Evolutionary conservation across 2,329 filamentous ascomycete genomes (phyloP).

Genomic region (Paraphaeosphaeria sporulosa): DNA sequence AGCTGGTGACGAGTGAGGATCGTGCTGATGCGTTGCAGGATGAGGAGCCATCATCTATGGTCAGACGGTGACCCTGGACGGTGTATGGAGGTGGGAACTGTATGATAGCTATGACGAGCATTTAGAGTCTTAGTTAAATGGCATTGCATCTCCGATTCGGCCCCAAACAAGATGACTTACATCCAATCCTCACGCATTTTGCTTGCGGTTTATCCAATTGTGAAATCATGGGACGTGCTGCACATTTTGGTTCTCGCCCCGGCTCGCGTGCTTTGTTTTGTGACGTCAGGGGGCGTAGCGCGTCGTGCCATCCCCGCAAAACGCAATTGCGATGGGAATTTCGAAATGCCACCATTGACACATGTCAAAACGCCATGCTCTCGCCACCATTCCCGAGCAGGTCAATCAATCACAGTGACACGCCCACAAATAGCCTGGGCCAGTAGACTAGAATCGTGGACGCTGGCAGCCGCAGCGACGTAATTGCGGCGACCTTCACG

Average conservation of each 20-base stretch:
- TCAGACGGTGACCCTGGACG: too few relatives aligned
- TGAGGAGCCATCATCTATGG: too few relatives aligned
- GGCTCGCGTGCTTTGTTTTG: constrained; percentile 12
- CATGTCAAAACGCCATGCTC: not conserved
- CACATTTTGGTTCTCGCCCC: constrained; percentile 11
- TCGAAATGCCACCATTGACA: constrained; percentile 25
- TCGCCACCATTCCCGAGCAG: not conserved
- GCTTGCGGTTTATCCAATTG: not conserved
- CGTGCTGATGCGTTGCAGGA: constrained; percentile 46
- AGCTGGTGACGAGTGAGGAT: constrained; percentile 29
- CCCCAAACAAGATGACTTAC: not conserved
- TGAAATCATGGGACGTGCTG: not conserved
- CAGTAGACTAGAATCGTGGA: not conserved
- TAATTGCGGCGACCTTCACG: not conserved
- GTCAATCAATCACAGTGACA: not conserved
- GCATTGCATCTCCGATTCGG: not conserved
- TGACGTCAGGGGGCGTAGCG: constrained; percentile 26
- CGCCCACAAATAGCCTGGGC: not conserved
- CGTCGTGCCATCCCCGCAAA: constrained; percentile 28
- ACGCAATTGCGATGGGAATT: constrained; percentile 34
- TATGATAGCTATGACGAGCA: not conserved
- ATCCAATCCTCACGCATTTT: too few relatives aligned
- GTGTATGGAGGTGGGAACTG: constrained; percentile 11
- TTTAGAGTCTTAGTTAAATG: not conserved
- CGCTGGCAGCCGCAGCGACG: constrained; percentile 2